Base-by-base conservation (phyloP, 2,329 filamentous ascomycete genomes). In the Alternaria ventricosa region DNA sequence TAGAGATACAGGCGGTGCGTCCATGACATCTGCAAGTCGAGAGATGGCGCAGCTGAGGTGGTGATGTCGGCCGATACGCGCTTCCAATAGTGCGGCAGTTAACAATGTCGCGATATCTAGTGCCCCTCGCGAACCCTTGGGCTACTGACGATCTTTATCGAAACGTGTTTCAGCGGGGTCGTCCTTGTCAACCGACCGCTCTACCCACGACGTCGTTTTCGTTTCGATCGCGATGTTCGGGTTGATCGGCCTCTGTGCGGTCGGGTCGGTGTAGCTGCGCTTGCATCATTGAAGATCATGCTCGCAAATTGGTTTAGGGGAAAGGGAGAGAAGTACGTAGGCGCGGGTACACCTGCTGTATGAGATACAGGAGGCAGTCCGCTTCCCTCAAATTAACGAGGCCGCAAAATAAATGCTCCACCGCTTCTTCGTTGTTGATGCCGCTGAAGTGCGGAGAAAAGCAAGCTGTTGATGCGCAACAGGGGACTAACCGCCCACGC, bases 111-210 rank as follows among this genome's bases (percentile, higher is more conserved):
- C 44, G 18, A 30, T 27, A 36, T 36, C 20, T 47, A 47, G 50
- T 41, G 30, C 20, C 49, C 9, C 30, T 36, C 28, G 27, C 47
- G 25, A 36, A 23, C 44, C 18, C 47, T 57, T 36, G n/a, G 18
- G 33, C 53, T 57, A 57, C 15, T 15, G 30, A 28, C 45, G 45
- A n/a, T 61, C n/a, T 57, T 50, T 50, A 57, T 57, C 58, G 58
- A 61, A 61, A 61, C 58, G 54, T 45, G 58, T 61, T 61, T 61
- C 23, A 41, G 45, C 28, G 53, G 30, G 45, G 54, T 33, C 25
- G 54, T 36, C 28, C 49, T 53, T 53, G 49, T 23, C 30, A 53
- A 33, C 49, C 20, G 36, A 53, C 28, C 36, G 30, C 49, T 53
- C 13, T 41, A n/a, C 30, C 20, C 10, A 9, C 49, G 49, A 41